A percentile compares a stretch with the other conserved stretches of the same genome.
phyloP scores from a whole-genome alignment of 768 basidiomycete species.

The Termitomyces heimii region DNA sequence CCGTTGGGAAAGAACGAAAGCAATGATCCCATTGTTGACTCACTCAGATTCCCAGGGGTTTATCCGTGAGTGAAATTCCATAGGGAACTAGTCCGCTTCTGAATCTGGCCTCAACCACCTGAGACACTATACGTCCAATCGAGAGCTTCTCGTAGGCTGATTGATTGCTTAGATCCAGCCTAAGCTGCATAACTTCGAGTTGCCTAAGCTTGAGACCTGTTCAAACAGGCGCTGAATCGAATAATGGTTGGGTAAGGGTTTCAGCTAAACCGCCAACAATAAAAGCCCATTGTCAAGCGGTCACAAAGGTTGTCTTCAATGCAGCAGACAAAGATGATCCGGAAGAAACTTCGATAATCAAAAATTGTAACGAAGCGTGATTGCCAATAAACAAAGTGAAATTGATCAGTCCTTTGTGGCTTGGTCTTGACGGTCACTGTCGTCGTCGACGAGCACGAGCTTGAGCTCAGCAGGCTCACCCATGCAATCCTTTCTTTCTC shows the following conservation, averaged over 20 bases:
- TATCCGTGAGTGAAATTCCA: background rate
- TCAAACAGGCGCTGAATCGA: background rate
- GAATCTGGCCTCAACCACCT: background rate
- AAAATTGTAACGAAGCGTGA: constrained; percentile 1
- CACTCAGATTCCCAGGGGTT: constrained; percentile 13
- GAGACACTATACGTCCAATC: background rate
- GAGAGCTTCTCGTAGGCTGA: background rate
- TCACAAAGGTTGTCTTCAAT: background rate
- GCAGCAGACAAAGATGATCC: background rate
- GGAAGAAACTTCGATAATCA: background rate
- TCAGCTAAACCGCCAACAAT: background rate
- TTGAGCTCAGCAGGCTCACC: constrained; percentile 17
- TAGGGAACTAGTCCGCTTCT: background rate
- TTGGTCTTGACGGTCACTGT: constrained; percentile 15
- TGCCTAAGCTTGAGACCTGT: background rate
- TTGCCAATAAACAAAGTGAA: constrained; percentile 11
- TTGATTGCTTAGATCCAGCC: background rate
- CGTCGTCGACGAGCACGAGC: constrained; percentile 15
- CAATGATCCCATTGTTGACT: constrained; percentile 8
- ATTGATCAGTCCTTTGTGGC: constrained; percentile 8
- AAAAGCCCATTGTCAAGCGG: background rate
- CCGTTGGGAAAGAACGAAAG: constrained; percentile 24
- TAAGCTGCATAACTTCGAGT: background rate
- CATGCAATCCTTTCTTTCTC: constrained; percentile 22
- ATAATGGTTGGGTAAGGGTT: background rate